Conservation (phyloP, 768 basidiomycete genomes). For the Boletus pseudopeckii region DNA sequence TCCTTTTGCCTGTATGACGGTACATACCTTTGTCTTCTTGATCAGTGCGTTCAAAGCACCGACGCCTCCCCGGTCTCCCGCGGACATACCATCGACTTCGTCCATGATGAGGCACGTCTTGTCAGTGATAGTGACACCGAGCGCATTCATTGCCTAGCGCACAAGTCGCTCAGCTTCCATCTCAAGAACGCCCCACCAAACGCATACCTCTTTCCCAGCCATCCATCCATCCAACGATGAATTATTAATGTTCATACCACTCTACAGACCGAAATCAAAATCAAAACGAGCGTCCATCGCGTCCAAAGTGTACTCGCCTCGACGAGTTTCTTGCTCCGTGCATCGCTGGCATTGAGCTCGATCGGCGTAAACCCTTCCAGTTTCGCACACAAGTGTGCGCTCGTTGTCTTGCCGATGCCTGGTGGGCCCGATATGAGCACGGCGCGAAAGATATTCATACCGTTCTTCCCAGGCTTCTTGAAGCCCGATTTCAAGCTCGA, state of each 20-base stretch:
- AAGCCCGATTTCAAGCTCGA: slow-evolving; percentile 69
- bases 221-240: slow-evolving; percentile 86
- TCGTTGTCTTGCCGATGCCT: slow-evolving; percentile 97
- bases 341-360: slow-evolving; percentile 95
- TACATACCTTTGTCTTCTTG: slow-evolving; percentile 79
- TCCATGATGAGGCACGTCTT: slow-evolving; percentile 95
- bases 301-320: slow-evolving; percentile 51
- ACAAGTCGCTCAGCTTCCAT: not conserved
- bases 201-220: slow-evolving; percentile 51
- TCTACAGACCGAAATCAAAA: slow-evolving; percentile 42
- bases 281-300: not conserved
- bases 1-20: no score
- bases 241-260: slow-evolving; percentile 87
- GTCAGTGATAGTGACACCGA: slow-evolving; percentile 73
- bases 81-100: slow-evolving; percentile 99
- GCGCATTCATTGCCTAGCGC: slow-evolving; percentile 54
- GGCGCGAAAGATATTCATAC: slow-evolving; percentile 82
- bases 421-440: slow-evolving; percentile 91
- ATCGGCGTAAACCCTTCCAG: slow-evolving; percentile 90
- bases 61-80: slow-evolving; percentile 94
- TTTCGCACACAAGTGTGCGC: slow-evolving; percentile 89
- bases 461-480: slow-evolving; percentile 92
- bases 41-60: slow-evolving; percentile 90
- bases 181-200: not conserved
- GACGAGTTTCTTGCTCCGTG: slow-evolving; percentile 93